These are phyloP conservation scores for Stereocaulon alpinum DNA, from an alignment of 495 filamentous ascomycete species.

Conservation along the genomic window DNA sequence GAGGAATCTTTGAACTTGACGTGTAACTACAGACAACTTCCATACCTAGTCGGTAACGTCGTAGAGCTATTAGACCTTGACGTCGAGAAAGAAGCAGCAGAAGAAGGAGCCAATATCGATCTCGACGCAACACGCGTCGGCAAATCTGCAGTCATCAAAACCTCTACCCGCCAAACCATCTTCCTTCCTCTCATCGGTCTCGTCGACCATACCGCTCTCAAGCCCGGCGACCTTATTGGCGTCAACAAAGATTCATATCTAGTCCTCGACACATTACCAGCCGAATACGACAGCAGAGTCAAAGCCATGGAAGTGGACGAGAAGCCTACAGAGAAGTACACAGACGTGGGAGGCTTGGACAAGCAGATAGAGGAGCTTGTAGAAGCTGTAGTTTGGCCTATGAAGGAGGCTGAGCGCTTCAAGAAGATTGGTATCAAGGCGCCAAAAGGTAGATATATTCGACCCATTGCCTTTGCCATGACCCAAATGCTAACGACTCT, in stretches of 20 bases:
- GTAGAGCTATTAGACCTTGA: slow-evolving; percentile 95
- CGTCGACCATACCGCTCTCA: slow-evolving; percentile 85
- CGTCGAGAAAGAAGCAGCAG: slow-evolving; percentile 87
- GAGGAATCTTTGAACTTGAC: slow-evolving; percentile 10
- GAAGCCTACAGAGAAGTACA: slow-evolving; percentile 99
- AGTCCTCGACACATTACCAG: slow-evolving; percentile 92
- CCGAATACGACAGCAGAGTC: slow-evolving; percentile 98
- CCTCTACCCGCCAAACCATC: slow-evolving; percentile 97
- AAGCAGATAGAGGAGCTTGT: slow-evolving; percentile 99
- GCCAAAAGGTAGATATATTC: slow-evolving; percentile 67
- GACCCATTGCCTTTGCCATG: background rate
- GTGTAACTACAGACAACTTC: slow-evolving; percentile 62
- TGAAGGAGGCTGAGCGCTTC: slow-evolving; percentile 98
- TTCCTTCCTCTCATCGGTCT: slow-evolving; percentile 97
- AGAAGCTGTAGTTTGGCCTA: slow-evolving; percentile 98
- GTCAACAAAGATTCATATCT: slow-evolving; percentile 99
- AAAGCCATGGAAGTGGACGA: slow-evolving; percentile 99
- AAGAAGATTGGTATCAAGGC: slow-evolving; percentile 99
- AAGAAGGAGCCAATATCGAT: slow-evolving; percentile 98
- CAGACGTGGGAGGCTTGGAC: slow-evolving; percentile 91
- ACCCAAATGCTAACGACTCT: slow-evolving; percentile 17
- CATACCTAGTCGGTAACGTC: slow-evolving; percentile 96
- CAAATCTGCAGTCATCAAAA: slow-evolving; percentile 99
- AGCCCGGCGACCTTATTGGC: slow-evolving; percentile 92
- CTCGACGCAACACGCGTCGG: slow-evolving; percentile 93